A percentile compares a stretch with the other conserved stretches of the same genome.
These are phyloP conservation scores for Antarctomyces pellizariae DNA, from an alignment of 495 filamentous ascomycete species.

Conservation along the genomic window DNA sequence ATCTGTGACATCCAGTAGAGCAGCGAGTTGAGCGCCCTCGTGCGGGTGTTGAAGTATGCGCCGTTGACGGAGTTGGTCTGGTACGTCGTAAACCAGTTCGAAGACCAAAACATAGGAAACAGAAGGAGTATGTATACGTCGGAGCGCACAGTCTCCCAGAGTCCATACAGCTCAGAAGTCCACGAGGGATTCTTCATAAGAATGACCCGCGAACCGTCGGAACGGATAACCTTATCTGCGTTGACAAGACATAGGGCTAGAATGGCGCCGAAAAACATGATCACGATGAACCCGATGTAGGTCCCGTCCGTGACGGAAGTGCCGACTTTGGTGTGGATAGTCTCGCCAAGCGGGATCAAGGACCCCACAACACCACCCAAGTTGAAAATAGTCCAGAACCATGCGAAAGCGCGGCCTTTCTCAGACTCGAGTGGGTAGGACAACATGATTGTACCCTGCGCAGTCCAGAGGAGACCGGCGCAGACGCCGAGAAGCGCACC, in stretches of 20 bases:
- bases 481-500: slow-evolving; percentile 49
- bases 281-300: slow-evolving; percentile 69
- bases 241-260: slow-evolving; percentile 47
- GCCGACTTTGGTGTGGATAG: slow-evolving; percentile 33
- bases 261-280: slow-evolving; percentile 51
- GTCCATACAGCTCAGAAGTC: slow-evolving; percentile 50
- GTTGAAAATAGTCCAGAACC: slow-evolving; percentile 92
- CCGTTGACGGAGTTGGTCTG: slow-evolving; percentile 32
- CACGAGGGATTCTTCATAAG: slow-evolving; percentile 66
- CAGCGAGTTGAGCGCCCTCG: slow-evolving; percentile 55
- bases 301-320: slow-evolving; percentile 54
- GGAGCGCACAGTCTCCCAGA: slow-evolving; percentile 42
- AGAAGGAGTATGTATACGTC: slow-evolving; percentile 61
- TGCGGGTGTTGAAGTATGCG: slow-evolving; percentile 58
- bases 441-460: slow-evolving; percentile 89
- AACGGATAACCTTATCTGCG: slow-evolving; percentile 49
- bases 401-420: slow-evolving; percentile 70
- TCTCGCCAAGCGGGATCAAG: slow-evolving; percentile 57
- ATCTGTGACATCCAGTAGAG: slow-evolving; percentile 81
- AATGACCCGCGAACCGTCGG: slow-evolving; percentile 62
- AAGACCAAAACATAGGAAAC: slow-evolving; percentile 67
- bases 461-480: slow-evolving; percentile 73
- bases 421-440: slow-evolving; percentile 57
- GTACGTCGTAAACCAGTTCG: slow-evolving; percentile 58
- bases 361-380: slow-evolving; percentile 70